A percentile compares a stretch with the other conserved stretches of the same genome.
Evolutionary conservation across 2,329 filamentous ascomycete genomes (phyloP).

Genomic region (Ophiostoma fasciatum): DNA sequence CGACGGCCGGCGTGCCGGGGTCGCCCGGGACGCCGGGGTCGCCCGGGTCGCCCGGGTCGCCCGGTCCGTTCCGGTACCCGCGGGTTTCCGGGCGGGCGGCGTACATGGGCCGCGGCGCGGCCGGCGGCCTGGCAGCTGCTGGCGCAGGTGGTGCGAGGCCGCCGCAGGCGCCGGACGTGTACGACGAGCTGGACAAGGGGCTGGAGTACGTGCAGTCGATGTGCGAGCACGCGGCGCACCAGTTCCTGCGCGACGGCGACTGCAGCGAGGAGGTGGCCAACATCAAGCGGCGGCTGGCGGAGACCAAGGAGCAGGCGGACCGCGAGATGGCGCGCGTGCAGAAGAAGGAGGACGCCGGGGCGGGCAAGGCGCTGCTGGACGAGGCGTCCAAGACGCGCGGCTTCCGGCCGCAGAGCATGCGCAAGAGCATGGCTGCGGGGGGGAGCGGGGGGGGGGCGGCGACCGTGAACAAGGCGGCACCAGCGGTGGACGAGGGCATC

Average conservation of each 20-base stretch:
- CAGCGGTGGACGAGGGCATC: conserved; percentile 28
- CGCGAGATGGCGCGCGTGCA: conserved; percentile 45
- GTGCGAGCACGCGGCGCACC: conserved; percentile 77
- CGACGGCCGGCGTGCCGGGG: no score
- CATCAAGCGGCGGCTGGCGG: conserved; percentile 48
- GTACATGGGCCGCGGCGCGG: background rate
- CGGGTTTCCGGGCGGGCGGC: conserved; percentile 12
- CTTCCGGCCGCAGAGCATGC: conserved; percentile 38
- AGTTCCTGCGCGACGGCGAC: conserved; percentile 76
- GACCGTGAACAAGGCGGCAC: no score
- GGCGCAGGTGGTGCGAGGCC: no score
- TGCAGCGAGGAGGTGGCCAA: conserved; percentile 63
- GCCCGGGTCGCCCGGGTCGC: conserved; percentile 16
- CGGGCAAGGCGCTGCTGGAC: conserved; percentile 24
- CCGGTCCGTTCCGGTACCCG: conserved; percentile 14
- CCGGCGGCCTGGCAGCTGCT: no score
- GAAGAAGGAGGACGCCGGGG: conserved; percentile 34
- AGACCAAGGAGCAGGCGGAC: conserved; percentile 46
- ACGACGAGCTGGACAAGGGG: conserved; percentile 61
- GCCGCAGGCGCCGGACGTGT: conserved; percentile 31
- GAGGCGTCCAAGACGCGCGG: conserved; percentile 29
- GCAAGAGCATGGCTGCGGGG: conserved; percentile 22
- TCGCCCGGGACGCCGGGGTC: conserved; percentile 15
- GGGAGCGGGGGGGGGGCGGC: conserved; percentile 1
- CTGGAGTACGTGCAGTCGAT: conserved; percentile 68